Percentiles rank a stretch among this genome's conserved stretches.
Evolutionary conservation across 176 grass and related monocot species (phyloP).

Genomic region (Pontederia paniculata): DNA sequence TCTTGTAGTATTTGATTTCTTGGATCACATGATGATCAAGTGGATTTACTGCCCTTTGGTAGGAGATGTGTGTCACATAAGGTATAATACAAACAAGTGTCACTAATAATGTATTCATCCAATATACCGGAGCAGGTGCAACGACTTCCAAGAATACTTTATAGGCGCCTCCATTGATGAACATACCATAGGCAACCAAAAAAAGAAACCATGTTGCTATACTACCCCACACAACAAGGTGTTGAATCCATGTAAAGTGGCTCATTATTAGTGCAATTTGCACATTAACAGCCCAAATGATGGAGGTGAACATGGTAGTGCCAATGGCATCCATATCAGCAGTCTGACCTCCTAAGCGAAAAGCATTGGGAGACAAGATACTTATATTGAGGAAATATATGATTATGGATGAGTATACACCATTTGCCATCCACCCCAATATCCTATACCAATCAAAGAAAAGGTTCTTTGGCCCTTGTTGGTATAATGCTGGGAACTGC

Average conservation of each 20-base stretch:
- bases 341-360: slow-evolving; percentile 59
- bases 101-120: slow-evolving; percentile 58
- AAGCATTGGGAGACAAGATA: slow-evolving; percentile 74
- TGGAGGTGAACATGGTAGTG: slow-evolving; percentile 94
- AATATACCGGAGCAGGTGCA: slow-evolving; percentile 72
- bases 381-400: slow-evolving; percentile 86
- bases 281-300: slow-evolving; percentile 95
- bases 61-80: slow-evolving; percentile 85
- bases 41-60: slow-evolving; percentile 75
- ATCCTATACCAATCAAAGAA: slow-evolving; percentile 99
- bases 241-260: slow-evolving; percentile 99
- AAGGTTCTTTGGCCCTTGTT: slow-evolving; percentile 92
- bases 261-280: slow-evolving; percentile 95
- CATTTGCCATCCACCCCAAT: slow-evolving; percentile 94
- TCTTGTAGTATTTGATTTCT: slow-evolving; percentile 80
- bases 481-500: slow-evolving; percentile 96
- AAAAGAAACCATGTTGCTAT: slow-evolving; percentile 84
- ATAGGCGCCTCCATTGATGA: slow-evolving; percentile 46
- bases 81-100: slow-evolving; percentile 72
- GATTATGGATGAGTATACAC: slow-evolving; percentile 75
- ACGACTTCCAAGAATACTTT: slow-evolving; percentile 67
- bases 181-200: slow-evolving; percentile 54
- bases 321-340: slow-evolving; percentile 89
- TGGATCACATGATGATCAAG: slow-evolving; percentile 97
- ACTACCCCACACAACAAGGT: slow-evolving; percentile 91